A percentile compares a stretch with the other conserved stretches of the same genome.
phyloP scores from a whole-genome alignment of 306 rosid species.

The Chamaecrista fasciculata region DNA sequence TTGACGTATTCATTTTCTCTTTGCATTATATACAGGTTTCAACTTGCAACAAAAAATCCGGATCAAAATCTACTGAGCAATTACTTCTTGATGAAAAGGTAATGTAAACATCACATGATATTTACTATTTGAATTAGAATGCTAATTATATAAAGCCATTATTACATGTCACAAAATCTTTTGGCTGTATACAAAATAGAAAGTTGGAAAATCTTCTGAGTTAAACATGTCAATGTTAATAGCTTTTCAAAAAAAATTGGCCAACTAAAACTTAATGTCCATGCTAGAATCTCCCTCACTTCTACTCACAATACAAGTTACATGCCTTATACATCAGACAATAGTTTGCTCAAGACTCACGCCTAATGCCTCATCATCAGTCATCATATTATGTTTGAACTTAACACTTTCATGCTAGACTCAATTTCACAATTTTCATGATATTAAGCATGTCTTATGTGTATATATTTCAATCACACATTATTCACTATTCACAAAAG shows the following conservation, averaged over 20 bases:
- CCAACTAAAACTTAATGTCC: neutral
- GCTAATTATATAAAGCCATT: too few relatives aligned
- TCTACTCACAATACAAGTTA: neutral
- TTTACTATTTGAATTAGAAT: too few relatives aligned
- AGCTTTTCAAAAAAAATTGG: neutral
- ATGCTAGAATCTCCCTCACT: neutral
- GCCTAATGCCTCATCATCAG: neutral
- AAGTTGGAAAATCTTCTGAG: constrained; percentile 1
- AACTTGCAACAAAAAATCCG: too few relatives aligned
- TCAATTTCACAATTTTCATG: neutral
- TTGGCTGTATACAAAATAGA: too few relatives aligned
- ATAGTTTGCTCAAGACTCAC: neutral
- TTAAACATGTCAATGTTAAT: constrained; percentile 16
- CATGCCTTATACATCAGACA: neutral
- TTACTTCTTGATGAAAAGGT: too few relatives aligned
- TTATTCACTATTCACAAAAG: neutral
- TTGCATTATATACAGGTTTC: too few relatives aligned
- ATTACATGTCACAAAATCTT: too few relatives aligned
- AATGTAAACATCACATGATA: too few relatives aligned
- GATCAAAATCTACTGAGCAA: too few relatives aligned
- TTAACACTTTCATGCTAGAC: neutral
- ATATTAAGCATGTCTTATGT: neutral
- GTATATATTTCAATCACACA: neutral
- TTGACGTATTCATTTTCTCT: too few relatives aligned
- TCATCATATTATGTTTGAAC: constrained; percentile 11